A percentile compares a stretch with the other conserved stretches of the same genome.
These are phyloP conservation scores for Dimocarpus longan DNA, from an alignment of 345 rosid genomes.

Conservation along the genomic window DNA sequence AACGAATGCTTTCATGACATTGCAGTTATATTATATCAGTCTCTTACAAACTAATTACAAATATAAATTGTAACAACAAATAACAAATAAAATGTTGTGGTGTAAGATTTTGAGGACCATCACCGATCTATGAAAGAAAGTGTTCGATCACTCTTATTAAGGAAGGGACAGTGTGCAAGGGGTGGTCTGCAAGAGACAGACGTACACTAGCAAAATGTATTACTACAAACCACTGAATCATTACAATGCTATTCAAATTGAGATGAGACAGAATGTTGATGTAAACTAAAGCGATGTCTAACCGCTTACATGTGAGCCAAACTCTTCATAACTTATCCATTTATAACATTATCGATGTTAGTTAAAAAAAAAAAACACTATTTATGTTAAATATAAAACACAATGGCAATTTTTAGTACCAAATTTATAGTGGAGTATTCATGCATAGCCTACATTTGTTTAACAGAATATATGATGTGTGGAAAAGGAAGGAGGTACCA, in stretches of 20 bases:
- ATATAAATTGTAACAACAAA: too few relatives aligned
- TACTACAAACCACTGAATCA: background rate
- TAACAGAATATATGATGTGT: too few relatives aligned
- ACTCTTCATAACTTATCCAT: conserved; percentile 38
- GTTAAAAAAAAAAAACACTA: conserved; percentile 29
- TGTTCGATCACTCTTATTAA: too few relatives aligned
- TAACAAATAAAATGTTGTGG: too few relatives aligned
- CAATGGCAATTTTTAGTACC: conserved; percentile 23
- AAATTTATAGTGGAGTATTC: background rate
- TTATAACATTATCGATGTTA: conserved; percentile 42
- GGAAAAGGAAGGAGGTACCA: background rate
- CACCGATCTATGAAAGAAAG: too few relatives aligned
- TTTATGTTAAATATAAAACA: conserved; percentile 40
- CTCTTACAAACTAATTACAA: too few relatives aligned
- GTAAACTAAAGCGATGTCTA: conserved; percentile 23
- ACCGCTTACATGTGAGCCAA: conserved; percentile 24
- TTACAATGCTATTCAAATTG: background rate
- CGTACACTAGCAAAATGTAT: too few relatives aligned
- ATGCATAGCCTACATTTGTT: conserved; percentile 15
- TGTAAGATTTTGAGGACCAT: too few relatives aligned
- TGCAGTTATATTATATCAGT: too few relatives aligned
- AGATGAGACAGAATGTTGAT: background rate
- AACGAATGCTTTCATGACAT: too few relatives aligned
- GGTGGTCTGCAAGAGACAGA: too few relatives aligned
- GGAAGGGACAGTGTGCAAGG: too few relatives aligned